phyloP scores from a whole-genome alignment of 192 early-diverging fungal species.

The Podila clonocystis region DNA sequence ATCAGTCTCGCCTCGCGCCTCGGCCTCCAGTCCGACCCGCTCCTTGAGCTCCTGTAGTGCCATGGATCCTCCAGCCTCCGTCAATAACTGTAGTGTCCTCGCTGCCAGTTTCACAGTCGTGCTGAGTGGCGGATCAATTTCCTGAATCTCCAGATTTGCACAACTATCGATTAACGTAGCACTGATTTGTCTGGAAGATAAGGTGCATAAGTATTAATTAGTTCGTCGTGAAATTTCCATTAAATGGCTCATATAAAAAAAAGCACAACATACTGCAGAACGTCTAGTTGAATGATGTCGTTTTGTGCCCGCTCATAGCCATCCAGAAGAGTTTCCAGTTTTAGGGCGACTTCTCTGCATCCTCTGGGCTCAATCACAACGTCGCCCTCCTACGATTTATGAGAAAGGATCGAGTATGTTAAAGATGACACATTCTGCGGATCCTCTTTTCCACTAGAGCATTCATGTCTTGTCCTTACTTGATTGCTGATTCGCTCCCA shows the following conservation, averaged over 20 bases:
- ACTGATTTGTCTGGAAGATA: conserved; percentile 34
- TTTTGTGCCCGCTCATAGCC: conserved; percentile 25
- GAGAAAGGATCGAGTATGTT: not conserved
- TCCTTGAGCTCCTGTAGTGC: conserved; percentile 33
- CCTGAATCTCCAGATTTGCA: conserved; percentile 10
- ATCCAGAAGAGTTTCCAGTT: conserved; percentile 25
- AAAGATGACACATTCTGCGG: not conserved
- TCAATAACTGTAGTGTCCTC: conserved; percentile 16
- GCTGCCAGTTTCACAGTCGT: conserved; percentile 8
- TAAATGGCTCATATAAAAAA: not conserved
- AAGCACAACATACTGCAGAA: conserved; percentile 30
- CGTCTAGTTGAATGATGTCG: conserved; percentile 29
- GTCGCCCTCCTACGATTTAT: conserved; percentile 15
- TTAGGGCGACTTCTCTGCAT: conserved; percentile 18
- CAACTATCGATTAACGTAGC: conserved; percentile 24
- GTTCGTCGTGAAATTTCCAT: not conserved
- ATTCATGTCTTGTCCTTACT: conserved; percentile 6
- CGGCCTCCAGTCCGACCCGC: conserved; percentile 20
- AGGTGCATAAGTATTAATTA: not conserved
- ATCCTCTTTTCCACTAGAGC: not conserved
- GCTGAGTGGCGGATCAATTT: conserved; percentile 31
- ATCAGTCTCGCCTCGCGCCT: conserved; percentile 2
- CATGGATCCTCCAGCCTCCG: conserved; percentile 11
- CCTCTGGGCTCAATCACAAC: conserved; percentile 11
- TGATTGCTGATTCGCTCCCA: conserved; percentile 13